Evolutionary conservation across 2,329 filamentous ascomycete genomes (phyloP), one percentile per base, ranked within the genome.

Genomic region (Teratosphaeriaceae sp.): DNA sequence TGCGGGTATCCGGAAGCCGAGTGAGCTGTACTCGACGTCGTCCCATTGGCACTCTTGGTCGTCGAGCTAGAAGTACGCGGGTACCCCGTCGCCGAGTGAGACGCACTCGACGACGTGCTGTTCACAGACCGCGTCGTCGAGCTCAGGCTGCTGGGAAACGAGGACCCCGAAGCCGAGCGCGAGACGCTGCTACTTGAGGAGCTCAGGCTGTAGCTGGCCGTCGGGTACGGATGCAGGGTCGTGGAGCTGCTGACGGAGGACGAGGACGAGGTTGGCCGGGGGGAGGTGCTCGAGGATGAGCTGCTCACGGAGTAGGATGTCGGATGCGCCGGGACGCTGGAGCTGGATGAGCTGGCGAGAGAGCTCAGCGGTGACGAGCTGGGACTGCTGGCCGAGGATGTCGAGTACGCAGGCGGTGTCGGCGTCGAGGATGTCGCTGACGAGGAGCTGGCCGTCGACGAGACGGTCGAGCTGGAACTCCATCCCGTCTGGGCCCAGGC

Each of bases 401-500:
- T 19, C 5, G 23, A 38, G 9, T 7, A 38, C n/a, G n/a, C 9
- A 18, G 26, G 27, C 16, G 37, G 15, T 3, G 7, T 29, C 13
- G 23, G n/a, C 15, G 23, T 39, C 8, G 37, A 39, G 3, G 22
- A 30, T 18, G n/a, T 12, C 13, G 18, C n/a, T 12, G 37, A 39
- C 4, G 37, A 30, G 3, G 9, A 13, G 5, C 19, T 23, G 12
- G 19, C 12, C n/a, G 19, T 38, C 5, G 35, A 23, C 8, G 35
- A 26, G n/a, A 38, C 19, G n/a, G 35, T 15, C 35, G 35, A 12
- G 19, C 35, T 38, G n/a, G 35, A 38, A 8, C 5, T 9, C 35
- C 35, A 38, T n/a, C 35, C 35, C 8, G 35, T 38, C n/a, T 38
- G 35, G 12, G 11, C 35, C 35, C 35, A 38, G 16, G 19, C n/a